These are phyloP conservation scores for Plenodomus biglobosus DNA, from an alignment of 2,329 filamentous ascomycete species.

Conservation along the genomic window DNA sequence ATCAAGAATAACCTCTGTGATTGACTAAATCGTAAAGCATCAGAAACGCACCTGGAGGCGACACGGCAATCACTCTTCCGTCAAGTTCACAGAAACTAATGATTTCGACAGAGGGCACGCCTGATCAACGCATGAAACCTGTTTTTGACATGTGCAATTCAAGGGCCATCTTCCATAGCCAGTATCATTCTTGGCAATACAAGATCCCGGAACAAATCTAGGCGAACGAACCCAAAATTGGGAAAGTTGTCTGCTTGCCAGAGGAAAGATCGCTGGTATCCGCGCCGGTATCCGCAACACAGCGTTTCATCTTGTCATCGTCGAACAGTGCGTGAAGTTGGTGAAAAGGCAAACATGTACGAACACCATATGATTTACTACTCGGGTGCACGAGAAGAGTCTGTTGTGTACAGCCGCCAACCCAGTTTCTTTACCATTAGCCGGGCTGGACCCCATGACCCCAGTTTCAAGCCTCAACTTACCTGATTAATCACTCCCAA, in stretches of 20 bases:
- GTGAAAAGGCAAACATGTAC: neutral
- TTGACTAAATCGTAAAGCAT: no score
- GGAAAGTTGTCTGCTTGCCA: neutral
- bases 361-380: neutral
- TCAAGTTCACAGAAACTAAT: neutral
- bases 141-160: neutral
- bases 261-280: neutral
- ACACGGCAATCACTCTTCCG: neutral
- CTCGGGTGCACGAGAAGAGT: neutral
- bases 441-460: conserved; percentile 3
- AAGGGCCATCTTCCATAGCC: neutral
- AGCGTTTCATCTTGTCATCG: neutral
- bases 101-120: neutral
- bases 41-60: no score
- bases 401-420: neutral
- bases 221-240: neutral
- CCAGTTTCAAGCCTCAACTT: conserved; percentile 1
- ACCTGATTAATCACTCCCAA: neutral
- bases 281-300: no score
- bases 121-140: neutral
- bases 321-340: neutral
- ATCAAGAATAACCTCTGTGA: neutral
- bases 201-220: neutral
- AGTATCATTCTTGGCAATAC: neutral
- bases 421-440: neutral